phyloP scores from a whole-genome alignment of 2,329 filamentous ascomycete species.

The Ascochyta rabiei region DNA sequence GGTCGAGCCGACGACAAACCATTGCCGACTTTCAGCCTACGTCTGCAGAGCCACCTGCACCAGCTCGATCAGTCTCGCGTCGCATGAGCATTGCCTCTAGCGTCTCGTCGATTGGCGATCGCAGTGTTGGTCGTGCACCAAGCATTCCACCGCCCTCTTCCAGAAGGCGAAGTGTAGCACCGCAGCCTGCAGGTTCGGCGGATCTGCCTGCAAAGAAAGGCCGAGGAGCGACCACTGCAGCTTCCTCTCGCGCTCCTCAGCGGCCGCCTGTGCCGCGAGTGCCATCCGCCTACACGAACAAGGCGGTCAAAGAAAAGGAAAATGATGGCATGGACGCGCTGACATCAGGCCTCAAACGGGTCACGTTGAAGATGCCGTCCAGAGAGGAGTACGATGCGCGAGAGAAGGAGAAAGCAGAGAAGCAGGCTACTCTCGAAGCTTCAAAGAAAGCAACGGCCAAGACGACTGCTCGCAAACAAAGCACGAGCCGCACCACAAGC shows the following conservation, averaged over 20 bases:
- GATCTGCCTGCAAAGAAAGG: constrained; percentile 65
- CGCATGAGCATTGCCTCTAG: constrained; percentile 56
- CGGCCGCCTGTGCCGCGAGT: constrained; percentile 52
- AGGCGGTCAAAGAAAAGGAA: constrained; percentile 33
- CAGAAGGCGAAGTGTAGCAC: constrained; percentile 40
- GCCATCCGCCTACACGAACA: constrained; percentile 45
- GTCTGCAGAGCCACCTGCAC: constrained; percentile 26
- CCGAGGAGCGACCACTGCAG: constrained; percentile 53
- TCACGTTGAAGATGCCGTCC: constrained; percentile 64
- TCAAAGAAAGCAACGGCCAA: constrained; percentile 44
- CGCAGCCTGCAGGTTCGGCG: constrained; percentile 31
- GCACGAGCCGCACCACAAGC: constrained; percentile 25
- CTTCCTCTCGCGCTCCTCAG: constrained; percentile 40
- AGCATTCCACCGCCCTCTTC: constrained; percentile 44
- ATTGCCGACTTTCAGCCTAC: constrained; percentile 47
- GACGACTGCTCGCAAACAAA: constrained; percentile 25
- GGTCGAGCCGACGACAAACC: constrained; percentile 45
- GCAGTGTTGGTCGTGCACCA: constrained; percentile 43
- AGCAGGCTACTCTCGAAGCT: constrained; percentile 45
- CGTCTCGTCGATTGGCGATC: constrained; percentile 47
- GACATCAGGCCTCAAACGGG: constrained; percentile 60
- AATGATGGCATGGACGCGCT: constrained; percentile 56
- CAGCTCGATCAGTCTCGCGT: constrained; percentile 39
- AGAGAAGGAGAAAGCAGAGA: constrained; percentile 54
- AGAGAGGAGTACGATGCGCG: constrained; percentile 63